A percentile compares a stretch with the other conserved stretches of the same genome.
These are phyloP conservation scores for Amanita fuliginea DNA, from an alignment of 768 basidiomycete species.

Conservation along the genomic window DNA sequence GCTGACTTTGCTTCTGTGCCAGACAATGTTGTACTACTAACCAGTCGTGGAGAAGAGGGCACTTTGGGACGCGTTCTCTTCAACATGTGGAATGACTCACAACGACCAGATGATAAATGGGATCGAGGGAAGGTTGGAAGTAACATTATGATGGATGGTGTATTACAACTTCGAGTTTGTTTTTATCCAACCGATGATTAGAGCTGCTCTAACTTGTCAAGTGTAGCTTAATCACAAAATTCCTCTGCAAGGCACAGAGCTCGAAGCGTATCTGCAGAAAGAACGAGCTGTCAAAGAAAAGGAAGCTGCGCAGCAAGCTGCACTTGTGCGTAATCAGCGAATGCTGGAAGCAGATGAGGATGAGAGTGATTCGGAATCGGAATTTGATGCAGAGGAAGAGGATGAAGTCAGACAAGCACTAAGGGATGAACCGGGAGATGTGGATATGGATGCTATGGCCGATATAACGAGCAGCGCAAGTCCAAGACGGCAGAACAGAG, in stretches of 20 bases:
- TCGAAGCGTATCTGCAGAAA: conserved; percentile 69
- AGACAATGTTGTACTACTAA: conserved; percentile 83
- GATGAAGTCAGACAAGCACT: conserved; percentile 49
- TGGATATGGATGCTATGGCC: conserved; percentile 12
- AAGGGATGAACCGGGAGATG: conserved; percentile 26
- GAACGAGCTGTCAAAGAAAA: conserved; percentile 73
- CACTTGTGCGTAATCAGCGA: conserved; percentile 69
- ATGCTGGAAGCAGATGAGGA: conserved; percentile 94
- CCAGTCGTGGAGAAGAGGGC: conserved; percentile 66
- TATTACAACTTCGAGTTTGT: conserved; percentile 53
- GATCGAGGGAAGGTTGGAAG: conserved; percentile 84
- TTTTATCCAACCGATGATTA: background rate
- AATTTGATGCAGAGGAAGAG: conserved; percentile 58
- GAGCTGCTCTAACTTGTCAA: background rate
- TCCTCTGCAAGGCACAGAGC: conserved; percentile 77
- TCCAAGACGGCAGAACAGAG: conserved; percentile 24
- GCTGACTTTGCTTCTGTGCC: conserved; percentile 74
- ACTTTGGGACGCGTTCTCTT: conserved; percentile 74
- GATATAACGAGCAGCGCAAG: background rate
- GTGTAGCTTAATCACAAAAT: conserved; percentile 79
- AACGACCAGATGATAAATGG: conserved; percentile 76
- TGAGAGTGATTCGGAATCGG: conserved; percentile 68
- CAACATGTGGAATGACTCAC: conserved; percentile 75
- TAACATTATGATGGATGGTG: conserved; percentile 73
- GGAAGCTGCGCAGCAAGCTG: conserved; percentile 79